These are phyloP conservation scores for Lasiosphaeriaceae sp. DNA, from an alignment of 495 filamentous ascomycete genomes.

Conservation along the genomic window DNA sequence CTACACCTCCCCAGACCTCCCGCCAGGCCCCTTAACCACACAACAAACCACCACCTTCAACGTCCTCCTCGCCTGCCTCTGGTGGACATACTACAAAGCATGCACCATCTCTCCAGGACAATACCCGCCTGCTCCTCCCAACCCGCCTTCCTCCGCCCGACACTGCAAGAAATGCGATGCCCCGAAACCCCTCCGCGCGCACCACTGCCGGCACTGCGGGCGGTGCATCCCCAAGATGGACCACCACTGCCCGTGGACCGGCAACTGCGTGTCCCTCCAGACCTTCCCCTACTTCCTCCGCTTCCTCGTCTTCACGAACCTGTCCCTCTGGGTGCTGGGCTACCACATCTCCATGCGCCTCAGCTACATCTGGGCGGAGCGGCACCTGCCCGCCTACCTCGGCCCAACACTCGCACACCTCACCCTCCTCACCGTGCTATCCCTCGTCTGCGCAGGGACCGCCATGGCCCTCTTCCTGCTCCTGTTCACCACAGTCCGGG, in stretches of 20 bases:
- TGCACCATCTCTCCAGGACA: conserved; percentile 76
- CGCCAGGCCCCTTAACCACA: conserved; percentile 61
- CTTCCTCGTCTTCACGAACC: conserved; percentile 75
- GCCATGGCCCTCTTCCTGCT: conserved; percentile 65
- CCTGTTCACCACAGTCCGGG: conserved; percentile 42
- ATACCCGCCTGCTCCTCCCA: conserved; percentile 35
- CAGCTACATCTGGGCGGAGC: conserved; percentile 59
- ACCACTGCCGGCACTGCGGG: conserved; percentile 86
- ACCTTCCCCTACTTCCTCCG: conserved; percentile 89
- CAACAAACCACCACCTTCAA: conserved; percentile 70
- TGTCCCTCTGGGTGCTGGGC: conserved; percentile 56
- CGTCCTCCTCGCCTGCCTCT: conserved; percentile 62
- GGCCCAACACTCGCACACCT: conserved; percentile 66
- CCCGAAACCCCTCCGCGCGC: conserved; percentile 79
- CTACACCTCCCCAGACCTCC: conserved; percentile 50
- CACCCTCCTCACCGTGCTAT: conserved; percentile 60
- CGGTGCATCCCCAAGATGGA: conserved; percentile 97
- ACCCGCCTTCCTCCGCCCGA: conserved; percentile 19
- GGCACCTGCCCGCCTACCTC: conserved; percentile 74
- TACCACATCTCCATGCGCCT: conserved; percentile 60
- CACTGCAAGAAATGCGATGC: conserved; percentile 89
- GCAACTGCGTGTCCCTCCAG: conserved; percentile 86
- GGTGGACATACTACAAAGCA: conserved; percentile 73
- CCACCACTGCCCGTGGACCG: conserved; percentile 97
- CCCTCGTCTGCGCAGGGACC: conserved; percentile 57